These are phyloP conservation scores for Phaeosphaeriaceae sp. DNA, from an alignment of 2,329 filamentous ascomycete genomes.

Conservation along the genomic window DNA sequence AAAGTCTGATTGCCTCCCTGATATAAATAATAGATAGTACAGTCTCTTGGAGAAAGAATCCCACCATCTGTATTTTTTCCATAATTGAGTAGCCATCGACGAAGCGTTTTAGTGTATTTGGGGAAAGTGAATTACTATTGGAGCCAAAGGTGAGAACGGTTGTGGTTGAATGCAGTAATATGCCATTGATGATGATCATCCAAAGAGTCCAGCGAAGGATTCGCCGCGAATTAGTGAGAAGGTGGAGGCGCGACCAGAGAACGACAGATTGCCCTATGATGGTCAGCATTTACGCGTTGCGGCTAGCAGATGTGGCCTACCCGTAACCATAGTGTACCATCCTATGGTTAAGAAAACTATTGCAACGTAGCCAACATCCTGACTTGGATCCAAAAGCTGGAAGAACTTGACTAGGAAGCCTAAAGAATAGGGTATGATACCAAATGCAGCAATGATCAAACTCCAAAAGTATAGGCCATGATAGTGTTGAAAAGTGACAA, in stretches of 20 bases:
- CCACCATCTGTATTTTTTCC: constrained; percentile 55
- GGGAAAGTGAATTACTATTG: constrained; percentile 45
- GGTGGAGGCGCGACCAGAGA: constrained; percentile 67
- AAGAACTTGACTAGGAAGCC: constrained; percentile 57
- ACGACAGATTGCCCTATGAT: constrained; percentile 62
- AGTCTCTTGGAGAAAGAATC: constrained; percentile 52
- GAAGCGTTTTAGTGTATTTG: constrained; percentile 31
- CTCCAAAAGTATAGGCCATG: constrained; percentile 59
- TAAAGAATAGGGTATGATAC: constrained; percentile 55
- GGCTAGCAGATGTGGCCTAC: constrained; percentile 19
- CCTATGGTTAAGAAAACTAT: constrained; percentile 58
- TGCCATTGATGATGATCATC: constrained; percentile 64
- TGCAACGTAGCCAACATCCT: constrained; percentile 43
- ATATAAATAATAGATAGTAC: constrained; percentile 57
- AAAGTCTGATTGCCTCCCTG: constrained; percentile 58
- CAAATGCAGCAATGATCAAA: constrained; percentile 51
- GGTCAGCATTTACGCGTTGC: not conserved
- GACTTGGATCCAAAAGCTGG: constrained; percentile 34
- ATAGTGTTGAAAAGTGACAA: constrained; percentile 57
- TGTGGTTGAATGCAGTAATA: constrained; percentile 61
- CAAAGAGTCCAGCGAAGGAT: constrained; percentile 58
- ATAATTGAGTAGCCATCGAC: constrained; percentile 49
- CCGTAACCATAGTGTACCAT: constrained; percentile 66
- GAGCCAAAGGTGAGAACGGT: constrained; percentile 63
- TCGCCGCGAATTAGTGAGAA: constrained; percentile 60